phyloP scores from a whole-genome alignment of 371 early-diverging fungal genomes.

The Saksenaea vasiformis region DNA sequence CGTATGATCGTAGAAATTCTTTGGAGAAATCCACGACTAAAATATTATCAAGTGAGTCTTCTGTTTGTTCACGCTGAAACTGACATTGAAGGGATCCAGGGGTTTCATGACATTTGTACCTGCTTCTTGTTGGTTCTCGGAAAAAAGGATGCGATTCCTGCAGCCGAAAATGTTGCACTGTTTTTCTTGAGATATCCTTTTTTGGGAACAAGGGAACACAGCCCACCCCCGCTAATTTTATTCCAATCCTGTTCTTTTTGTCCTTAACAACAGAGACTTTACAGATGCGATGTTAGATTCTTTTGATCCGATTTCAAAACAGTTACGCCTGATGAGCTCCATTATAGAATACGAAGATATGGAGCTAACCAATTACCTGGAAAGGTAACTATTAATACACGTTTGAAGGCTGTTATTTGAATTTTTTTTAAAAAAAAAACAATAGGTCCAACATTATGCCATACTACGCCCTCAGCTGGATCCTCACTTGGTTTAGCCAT shows the following conservation, averaged over 20 bases:
- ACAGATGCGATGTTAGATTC: constrained; percentile 57
- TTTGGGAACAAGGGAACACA: neutral
- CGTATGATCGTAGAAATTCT: constrained; percentile 50
- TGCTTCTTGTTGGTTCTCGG: constrained; percentile 52
- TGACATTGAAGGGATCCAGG: constrained; percentile 22
- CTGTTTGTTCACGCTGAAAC: neutral
- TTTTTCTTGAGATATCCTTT: constrained; percentile 50
- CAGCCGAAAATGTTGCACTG: constrained; percentile 52
- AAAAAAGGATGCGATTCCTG: constrained; percentile 54
- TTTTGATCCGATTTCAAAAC: constrained; percentile 51
- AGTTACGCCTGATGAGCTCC: constrained; percentile 47
- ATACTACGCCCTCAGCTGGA: constrained; percentile 84
- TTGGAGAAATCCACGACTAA: constrained; percentile 52
- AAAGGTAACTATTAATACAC: constrained; percentile 21
- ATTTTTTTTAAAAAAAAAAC: neutral
- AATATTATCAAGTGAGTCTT: constrained; percentile 49
- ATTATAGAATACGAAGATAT: constrained; percentile 50
- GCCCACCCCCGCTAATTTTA: neutral
- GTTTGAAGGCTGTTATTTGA: too few species aligned
- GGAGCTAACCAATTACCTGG: constrained; percentile 33
- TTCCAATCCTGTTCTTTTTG: neutral
- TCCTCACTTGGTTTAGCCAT: constrained; percentile 88
- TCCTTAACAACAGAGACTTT: constrained; percentile 24
- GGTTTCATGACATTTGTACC: constrained; percentile 58
- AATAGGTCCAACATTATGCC: constrained; percentile 60